phyloP scores from a whole-genome alignment of 768 basidiomycete species.

The Suillus subalutaceus region DNA sequence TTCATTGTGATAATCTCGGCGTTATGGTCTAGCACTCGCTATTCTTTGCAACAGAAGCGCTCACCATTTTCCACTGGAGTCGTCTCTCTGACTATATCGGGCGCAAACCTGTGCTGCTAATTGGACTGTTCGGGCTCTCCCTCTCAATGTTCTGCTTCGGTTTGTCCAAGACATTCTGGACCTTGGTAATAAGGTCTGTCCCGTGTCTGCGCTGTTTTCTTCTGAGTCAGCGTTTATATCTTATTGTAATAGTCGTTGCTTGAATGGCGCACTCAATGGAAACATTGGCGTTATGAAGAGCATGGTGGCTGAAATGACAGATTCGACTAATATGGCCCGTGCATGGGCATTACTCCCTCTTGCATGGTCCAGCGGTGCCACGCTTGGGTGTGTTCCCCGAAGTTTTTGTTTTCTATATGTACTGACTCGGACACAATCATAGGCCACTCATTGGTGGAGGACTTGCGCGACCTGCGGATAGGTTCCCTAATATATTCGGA shows the following conservation, averaged over 20 bases:
- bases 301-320: constrained; percentile 46
- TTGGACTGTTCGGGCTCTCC: constrained; percentile 46
- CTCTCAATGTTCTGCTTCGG: constrained; percentile 52
- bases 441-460: constrained; percentile 73
- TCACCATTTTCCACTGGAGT: constrained; percentile 53
- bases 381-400: constrained; percentile 41
- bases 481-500: constrained; percentile 65
- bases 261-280: constrained; percentile 57
- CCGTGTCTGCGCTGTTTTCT: background rate
- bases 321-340: constrained; percentile 31
- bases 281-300: constrained; percentile 56
- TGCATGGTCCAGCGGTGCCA: constrained; percentile 44
- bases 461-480: constrained; percentile 64
- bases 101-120: constrained; percentile 51
- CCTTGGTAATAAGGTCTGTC: constrained; percentile 42
- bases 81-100: constrained; percentile 52
- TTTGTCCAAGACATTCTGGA: constrained; percentile 49
- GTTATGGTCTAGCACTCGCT: constrained; percentile 41
- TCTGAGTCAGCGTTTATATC: background rate
- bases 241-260: constrained; percentile 38
- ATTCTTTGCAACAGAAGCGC: constrained; percentile 52
- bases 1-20: constrained; percentile 1
- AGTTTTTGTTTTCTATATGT: background rate
- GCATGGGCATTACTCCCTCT: constrained; percentile 64
- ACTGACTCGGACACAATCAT: constrained; percentile 12